phyloP scores from a whole-genome alignment of 352 stramenopile genomes.

The Phytophthora chlamydospora region DNA sequence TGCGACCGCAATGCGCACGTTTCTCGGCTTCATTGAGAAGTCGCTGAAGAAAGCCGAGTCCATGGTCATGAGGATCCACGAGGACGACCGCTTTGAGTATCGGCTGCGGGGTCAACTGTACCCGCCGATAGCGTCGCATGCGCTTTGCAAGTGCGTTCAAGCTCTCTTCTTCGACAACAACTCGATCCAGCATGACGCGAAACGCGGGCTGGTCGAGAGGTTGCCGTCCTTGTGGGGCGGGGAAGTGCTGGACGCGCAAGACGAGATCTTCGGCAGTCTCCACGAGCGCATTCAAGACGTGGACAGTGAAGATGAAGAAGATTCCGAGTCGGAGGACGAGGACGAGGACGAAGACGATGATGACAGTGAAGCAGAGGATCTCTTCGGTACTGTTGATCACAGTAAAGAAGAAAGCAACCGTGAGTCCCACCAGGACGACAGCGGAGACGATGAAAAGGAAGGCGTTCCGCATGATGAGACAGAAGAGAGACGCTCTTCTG shows the following conservation, averaged over 20 bases:
- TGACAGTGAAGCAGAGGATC: constrained; percentile 42
- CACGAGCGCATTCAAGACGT: constrained; percentile 40
- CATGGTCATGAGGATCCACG: constrained; percentile 74
- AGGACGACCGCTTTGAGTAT: constrained; percentile 73
- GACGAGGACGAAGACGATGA: constrained; percentile 45
- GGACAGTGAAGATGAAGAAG: constrained; percentile 56
- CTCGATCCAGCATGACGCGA: constrained; percentile 82
- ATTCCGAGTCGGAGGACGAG: constrained; percentile 58
- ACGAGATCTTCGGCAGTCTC: constrained; percentile 62
- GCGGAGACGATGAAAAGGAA: constrained; percentile 12
- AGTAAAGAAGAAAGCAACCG: constrained; percentile 1
- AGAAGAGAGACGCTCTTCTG: constrained; percentile 9
- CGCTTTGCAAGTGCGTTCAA: constrained; percentile 73
- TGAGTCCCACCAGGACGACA: constrained; percentile 1
- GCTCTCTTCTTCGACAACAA: constrained; percentile 83
- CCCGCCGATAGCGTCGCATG: constrained; percentile 69
- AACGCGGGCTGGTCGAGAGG: constrained; percentile 72
- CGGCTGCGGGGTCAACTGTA: constrained; percentile 70
- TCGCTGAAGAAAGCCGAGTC: constrained; percentile 84
- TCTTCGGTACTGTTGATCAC: constrained; percentile 31
- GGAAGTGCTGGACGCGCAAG: constrained; percentile 64
- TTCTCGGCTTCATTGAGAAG: constrained; percentile 81
- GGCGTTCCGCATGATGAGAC: constrained; percentile 7
- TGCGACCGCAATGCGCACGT: constrained; percentile 57
- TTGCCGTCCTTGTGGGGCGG: constrained; percentile 77